These are phyloP conservation scores for Candida maris DNA, from an alignment of 805 yeast species.

Conservation along the genomic window DNA sequence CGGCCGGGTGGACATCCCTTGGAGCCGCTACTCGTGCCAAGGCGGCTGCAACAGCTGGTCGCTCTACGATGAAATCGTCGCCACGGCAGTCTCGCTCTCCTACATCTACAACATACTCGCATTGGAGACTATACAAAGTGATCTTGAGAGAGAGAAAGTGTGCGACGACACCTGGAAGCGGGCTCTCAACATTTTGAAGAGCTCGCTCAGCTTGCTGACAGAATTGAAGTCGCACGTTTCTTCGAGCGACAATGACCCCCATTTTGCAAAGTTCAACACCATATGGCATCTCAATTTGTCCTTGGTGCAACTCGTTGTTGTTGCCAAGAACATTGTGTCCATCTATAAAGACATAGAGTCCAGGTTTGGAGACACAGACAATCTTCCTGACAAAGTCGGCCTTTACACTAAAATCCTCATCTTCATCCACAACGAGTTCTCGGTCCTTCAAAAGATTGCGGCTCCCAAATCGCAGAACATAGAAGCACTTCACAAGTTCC, in stretches of 20 bases:
- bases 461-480: not conserved
- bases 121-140: constrained; percentile 11
- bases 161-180: constrained; percentile 23
- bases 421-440: constrained; percentile 22
- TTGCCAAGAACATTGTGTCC: constrained; percentile 21
- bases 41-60: constrained; percentile 14
- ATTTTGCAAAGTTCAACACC: constrained; percentile 8
- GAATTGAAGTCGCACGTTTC: constrained; percentile 11
- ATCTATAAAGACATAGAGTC: constrained; percentile 19
- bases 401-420: constrained; percentile 21
- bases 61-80: constrained; percentile 24
- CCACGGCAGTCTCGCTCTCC: constrained; percentile 15
- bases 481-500: constrained; percentile 5
- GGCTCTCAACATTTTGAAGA: constrained; percentile 19
- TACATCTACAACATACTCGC: constrained; percentile 17
- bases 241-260: constrained; percentile 1
- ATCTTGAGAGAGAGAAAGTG: constrained; percentile 6
- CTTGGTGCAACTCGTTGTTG: constrained; percentile 21
- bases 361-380: constrained; percentile 23
- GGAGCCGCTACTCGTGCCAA: constrained; percentile 14
- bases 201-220: constrained; percentile 18
- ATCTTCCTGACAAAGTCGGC: constrained; percentile 20
- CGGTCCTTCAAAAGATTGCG: constrained; percentile 9
- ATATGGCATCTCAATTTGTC: constrained; percentile 17
- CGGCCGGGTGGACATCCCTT: constrained; percentile 10